These are phyloP conservation scores for Globisporangium takayamanum DNA, from an alignment of 352 stramenopile species.

Conservation along the genomic window DNA sequence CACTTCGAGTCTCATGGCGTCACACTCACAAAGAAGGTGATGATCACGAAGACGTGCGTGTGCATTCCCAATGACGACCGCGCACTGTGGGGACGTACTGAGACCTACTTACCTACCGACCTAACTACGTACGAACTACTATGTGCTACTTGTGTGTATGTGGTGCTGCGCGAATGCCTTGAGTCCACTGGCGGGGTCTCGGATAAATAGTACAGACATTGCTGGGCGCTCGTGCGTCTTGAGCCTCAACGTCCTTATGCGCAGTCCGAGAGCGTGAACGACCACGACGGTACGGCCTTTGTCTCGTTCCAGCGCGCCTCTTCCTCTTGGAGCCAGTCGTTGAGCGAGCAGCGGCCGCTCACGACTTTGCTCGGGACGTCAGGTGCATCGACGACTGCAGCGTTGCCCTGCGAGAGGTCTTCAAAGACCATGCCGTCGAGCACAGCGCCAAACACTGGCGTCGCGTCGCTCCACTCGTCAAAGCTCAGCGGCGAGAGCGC, in stretches of 20 bases:
- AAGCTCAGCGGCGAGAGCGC: slow-evolving; percentile 48
- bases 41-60: too few species aligned
- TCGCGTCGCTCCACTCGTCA: slow-evolving; percentile 52
- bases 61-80: too few species aligned
- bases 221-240: background rate
- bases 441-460: slow-evolving; percentile 27
- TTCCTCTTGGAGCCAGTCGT: slow-evolving; percentile 52
- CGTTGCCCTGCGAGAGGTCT: slow-evolving; percentile 34
- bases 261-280: slow-evolving; percentile 45
- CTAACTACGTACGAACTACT: background rate
- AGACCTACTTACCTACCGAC: too few species aligned
- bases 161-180: background rate
- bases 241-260: slow-evolving; percentile 11
- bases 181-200: background rate
- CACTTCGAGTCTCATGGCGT: too few species aligned
- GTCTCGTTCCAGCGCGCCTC: slow-evolving; percentile 50
- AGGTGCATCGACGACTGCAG: slow-evolving; percentile 14
- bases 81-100: too few species aligned
- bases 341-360: slow-evolving; percentile 27
- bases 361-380: slow-evolving; percentile 1
- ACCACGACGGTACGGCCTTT: slow-evolving; percentile 50
- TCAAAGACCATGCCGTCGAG: slow-evolving; percentile 38
- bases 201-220: slow-evolving; percentile 13
- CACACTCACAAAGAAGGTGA: too few species aligned
- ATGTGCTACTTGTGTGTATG: background rate